phyloP scores from a whole-genome alignment of 2,329 filamentous ascomycete species.

The Monosporascus sp. region DNA sequence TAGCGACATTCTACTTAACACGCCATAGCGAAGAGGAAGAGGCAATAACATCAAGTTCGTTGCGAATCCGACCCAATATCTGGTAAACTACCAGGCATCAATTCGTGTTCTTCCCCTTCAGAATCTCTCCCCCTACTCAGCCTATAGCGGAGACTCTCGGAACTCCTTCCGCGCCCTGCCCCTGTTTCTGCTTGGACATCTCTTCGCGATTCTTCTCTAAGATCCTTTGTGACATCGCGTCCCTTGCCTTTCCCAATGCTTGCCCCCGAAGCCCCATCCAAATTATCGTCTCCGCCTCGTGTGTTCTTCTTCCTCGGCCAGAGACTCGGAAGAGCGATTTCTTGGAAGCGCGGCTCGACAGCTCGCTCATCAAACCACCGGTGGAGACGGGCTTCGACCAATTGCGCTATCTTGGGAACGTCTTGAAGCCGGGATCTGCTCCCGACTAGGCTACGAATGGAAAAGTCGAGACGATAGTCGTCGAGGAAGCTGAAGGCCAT shows the following conservation, averaged over 20 bases:
- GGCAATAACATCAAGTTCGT: not conserved
- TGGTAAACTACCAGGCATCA: conserved; percentile 44
- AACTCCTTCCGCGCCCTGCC: conserved; percentile 27
- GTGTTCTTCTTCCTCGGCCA: conserved; percentile 86
- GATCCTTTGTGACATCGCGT: conserved; percentile 45
- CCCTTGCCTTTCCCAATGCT: conserved; percentile 51
- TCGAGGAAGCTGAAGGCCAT: conserved; percentile 92
- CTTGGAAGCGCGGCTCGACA: conserved; percentile 81
- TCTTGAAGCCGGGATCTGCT: conserved; percentile 77
- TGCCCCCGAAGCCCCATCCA: conserved; percentile 36
- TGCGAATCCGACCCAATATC: conserved; percentile 27
- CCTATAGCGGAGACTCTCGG: conserved; percentile 31
- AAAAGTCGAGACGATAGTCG: conserved; percentile 80
- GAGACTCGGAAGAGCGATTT: conserved; percentile 74
- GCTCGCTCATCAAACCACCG: conserved; percentile 84
- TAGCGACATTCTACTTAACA: too few species aligned
- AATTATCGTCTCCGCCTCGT: conserved; percentile 60
- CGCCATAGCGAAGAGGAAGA: too few species aligned
- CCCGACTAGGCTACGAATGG: conserved; percentile 72
- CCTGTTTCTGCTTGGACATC: conserved; percentile 42
- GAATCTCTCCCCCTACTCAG: conserved; percentile 31
- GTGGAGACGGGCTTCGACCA: conserved; percentile 74
- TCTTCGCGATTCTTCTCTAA: conserved; percentile 45
- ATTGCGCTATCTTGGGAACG: conserved; percentile 81
- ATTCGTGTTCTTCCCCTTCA: conserved; percentile 27